A percentile compares a stretch with the other conserved stretches of the same genome.
phyloP scores from a whole-genome alignment of 345 rosid genomes.

The Eucalyptus marginata region DNA sequence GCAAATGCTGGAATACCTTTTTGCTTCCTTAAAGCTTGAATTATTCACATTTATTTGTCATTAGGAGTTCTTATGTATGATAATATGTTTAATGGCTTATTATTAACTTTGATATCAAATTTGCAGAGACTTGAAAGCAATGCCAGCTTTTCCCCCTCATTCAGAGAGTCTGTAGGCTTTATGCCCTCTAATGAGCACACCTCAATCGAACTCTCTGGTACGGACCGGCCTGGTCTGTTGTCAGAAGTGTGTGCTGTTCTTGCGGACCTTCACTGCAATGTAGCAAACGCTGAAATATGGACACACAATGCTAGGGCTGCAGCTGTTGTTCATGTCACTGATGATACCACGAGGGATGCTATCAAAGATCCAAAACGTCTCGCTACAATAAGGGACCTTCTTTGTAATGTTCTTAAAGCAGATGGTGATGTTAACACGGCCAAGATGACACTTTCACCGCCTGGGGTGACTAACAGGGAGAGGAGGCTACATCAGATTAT shows the following conservation, averaged over 20 bases:
- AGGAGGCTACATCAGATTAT: conserved; percentile 62
- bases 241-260: conserved; percentile 94
- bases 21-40: not conserved
- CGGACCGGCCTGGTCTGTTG: conserved; percentile 79
- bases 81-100: not conserved
- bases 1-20: not conserved
- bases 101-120: not conserved
- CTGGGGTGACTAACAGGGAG: conserved; percentile 2
- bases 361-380: conserved; percentile 56
- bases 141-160: conserved; percentile 44
- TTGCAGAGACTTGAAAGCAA: conserved; percentile 68
- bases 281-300: conserved; percentile 88
- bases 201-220: conserved; percentile 69
- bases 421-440: conserved; percentile 25
- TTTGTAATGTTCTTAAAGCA: conserved; percentile 56
- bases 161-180: conserved; percentile 68
- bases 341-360: conserved; percentile 41
- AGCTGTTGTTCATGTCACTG: conserved; percentile 74
- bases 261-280: conserved; percentile 69
- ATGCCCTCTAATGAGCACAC: conserved; percentile 75
- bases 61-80: not conserved
- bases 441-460: conserved; percentile 5
- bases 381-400: conserved; percentile 46
- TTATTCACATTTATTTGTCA: not conserved
- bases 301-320: conserved; percentile 94